Evolutionary conservation across 371 early-diverging fungal species (phyloP).

Genomic region (Circinella umbellata): DNA sequence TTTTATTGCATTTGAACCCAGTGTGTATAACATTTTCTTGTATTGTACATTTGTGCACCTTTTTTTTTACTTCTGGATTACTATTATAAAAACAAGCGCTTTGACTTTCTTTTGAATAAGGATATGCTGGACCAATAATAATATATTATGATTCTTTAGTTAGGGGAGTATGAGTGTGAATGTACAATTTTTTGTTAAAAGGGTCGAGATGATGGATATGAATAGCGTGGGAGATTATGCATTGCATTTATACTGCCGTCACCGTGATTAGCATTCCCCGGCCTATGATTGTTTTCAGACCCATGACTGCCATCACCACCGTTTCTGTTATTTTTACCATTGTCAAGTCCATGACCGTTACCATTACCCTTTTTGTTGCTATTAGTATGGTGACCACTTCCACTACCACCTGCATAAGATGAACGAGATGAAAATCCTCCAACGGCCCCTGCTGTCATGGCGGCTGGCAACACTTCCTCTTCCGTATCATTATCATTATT

Average conservation of each 20-base stretch:
- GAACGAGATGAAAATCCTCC: conserved; percentile 6
- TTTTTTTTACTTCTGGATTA: not conserved
- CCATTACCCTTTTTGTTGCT: too few species aligned
- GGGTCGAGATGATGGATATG: not conserved
- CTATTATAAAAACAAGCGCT: not conserved
- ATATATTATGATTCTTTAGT: not conserved
- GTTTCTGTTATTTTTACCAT: not conserved
- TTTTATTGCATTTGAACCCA: not conserved
- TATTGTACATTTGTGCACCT: not conserved
- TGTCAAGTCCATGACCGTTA: not conserved
- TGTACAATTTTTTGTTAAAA: not conserved
- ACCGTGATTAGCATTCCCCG: not conserved
- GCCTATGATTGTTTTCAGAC: too few species aligned
- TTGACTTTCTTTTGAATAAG: too few species aligned
- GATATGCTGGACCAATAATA: not conserved
- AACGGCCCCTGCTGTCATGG: not conserved
- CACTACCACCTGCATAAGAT: not conserved
- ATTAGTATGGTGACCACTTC: not conserved
- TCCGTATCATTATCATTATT: not conserved
- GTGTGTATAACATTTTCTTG: conserved; percentile 4
- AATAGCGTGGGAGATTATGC: not conserved
- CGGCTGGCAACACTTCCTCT: not conserved
- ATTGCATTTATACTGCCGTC: not conserved
- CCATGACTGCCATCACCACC: not conserved
- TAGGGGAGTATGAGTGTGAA: too few species aligned